Base-by-base conservation (phyloP, 2,329 filamentous ascomycete genomes). In the Neonectria magnoliae region DNA sequence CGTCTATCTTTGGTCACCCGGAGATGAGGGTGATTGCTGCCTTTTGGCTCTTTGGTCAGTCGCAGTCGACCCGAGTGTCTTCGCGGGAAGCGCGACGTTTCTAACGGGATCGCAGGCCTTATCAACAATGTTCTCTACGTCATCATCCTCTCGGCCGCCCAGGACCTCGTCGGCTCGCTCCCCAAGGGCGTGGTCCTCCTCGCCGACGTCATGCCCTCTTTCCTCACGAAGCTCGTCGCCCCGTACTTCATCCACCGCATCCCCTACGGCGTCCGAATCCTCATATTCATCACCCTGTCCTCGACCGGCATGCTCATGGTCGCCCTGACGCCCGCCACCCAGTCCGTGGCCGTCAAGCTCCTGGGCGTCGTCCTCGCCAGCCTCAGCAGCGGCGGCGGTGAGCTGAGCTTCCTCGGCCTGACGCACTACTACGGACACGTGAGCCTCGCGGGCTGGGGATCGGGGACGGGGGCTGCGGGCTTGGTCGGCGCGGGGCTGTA, bases 101-200 rank as follows among this genome's bases (percentile, higher is more conserved):
- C 68, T 73, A 53, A 74, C 44, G 8, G 6, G 1, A 27, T 50
- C n/a, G 1, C 18, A 81, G 80, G 80, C 60, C 76, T 81, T 18
- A 96, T 98, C 77, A 98, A 99, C 81, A 98, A 98, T 82, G 93
- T 98, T 71, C 91, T 98, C 81, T 98, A 98, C 80, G 95, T 98
- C 60, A 93, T 98, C 78, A 96, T 98, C 76, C 91, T 99, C 74
- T 97, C 94, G 31, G 93, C 96, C 38, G 96, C 96, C 4, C 92
- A 98, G 74, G 96, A 99, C 76, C 92, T 99, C 66, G 96, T 98
- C 72, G 95, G 95, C 38, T 91, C 93, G 33, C 85, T 98, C 1
- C 96, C 96, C 54, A 98, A 98, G 79, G 93, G 93, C 72, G 87
- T 97, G 61, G 95, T 99, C 60, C 90, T 98, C 59, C 92, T 98